Evolutionary conservation across 306 rosid genomes (phyloP), one percentile per base, ranked within the genome.

Genomic region (Vicia sativa): DNA sequence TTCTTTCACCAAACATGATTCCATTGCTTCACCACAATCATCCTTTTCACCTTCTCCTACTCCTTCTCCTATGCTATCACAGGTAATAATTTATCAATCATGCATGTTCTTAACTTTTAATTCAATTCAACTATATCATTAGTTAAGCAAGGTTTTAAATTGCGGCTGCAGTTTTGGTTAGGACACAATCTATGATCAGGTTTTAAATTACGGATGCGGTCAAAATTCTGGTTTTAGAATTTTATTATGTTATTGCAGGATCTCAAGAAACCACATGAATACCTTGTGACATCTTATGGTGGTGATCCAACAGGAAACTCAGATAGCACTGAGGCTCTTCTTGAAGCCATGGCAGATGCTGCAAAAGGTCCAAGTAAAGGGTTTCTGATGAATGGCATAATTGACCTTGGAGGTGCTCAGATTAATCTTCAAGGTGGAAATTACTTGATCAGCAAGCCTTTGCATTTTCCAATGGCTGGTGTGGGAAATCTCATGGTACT

Each of bases 301-400:
- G 99, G 87, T 18, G 99, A 93, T 78, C 92, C 97, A n/a, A 88
- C 92, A 0, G 99, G 95, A 9, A 70, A 65, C 43, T 42, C 9
- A 14, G 99, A 93, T 67, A 93, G 99, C 45, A 88, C 92, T 11
- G 82, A 77, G 2, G 96, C 95, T 2, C 56, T 93, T 50, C 80
- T 79, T 9, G 62, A 56, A 66, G 97, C 93, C 57, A 78, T 93
- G 13, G 72, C 77, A 5, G 97, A 84, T 57, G 97, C 91, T 35
- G 74, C 62, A 15, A 64, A 81, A n/a, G 81, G 83, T 15, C 62
- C 80, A 52, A 50, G 70, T 52, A 39, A 77, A 63, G 84, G 95
- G 61, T 77, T 42, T 56, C 77, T 93, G 85, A 83, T 90, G 35
- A 58, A 57, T 4, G 96, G 81, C 41, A 62, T 93, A 3, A 62